Conservation (phyloP, 1,284 basidiomycete genomes). For the Kwoniella shivajii region DNA sequence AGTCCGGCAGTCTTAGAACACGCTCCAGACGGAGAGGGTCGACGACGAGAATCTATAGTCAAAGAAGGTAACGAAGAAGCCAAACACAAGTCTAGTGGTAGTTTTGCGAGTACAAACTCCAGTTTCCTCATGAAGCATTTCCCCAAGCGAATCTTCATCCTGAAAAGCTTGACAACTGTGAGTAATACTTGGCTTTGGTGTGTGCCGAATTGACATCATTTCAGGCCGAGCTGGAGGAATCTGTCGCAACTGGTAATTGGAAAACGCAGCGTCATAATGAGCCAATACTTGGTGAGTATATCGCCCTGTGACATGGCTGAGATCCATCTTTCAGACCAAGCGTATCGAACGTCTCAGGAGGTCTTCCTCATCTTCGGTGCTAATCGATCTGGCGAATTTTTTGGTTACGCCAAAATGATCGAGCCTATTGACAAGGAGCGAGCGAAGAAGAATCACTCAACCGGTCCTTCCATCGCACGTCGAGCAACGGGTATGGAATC, state of each 20-base stretch:
- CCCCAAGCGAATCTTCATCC: constrained; percentile 85
- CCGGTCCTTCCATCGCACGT: constrained; percentile 19
- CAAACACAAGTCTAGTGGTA: constrained; percentile 58
- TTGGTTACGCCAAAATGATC: constrained; percentile 73
- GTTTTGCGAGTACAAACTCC: constrained; percentile 59
- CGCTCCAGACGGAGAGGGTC: constrained; percentile 39
- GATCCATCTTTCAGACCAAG: constrained; percentile 64
- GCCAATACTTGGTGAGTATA: constrained; percentile 60
- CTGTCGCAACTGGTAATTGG: constrained; percentile 81
- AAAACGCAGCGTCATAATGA: constrained; percentile 94
- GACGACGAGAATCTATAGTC: constrained; percentile 31
- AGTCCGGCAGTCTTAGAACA: constrained; percentile 38
- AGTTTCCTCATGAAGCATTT: constrained; percentile 70
- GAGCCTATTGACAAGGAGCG: constrained; percentile 47
- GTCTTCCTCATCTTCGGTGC: constrained; percentile 89
- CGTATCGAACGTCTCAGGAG: constrained; percentile 80
- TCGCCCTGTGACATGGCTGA: background rate
- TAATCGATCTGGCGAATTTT: constrained; percentile 79
- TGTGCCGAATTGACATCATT: constrained; percentile 4
- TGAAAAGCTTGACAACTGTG: constrained; percentile 83
- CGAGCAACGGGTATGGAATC: constrained; percentile 3
- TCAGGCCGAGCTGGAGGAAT: constrained; percentile 79
- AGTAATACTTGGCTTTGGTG: constrained; percentile 23
- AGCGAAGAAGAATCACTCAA: constrained; percentile 18
- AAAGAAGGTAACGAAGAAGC: background rate